Evolutionary conservation across 352 stramenopile genomes (phyloP).

Genomic region (Thalassiosira mediterranea): DNA sequence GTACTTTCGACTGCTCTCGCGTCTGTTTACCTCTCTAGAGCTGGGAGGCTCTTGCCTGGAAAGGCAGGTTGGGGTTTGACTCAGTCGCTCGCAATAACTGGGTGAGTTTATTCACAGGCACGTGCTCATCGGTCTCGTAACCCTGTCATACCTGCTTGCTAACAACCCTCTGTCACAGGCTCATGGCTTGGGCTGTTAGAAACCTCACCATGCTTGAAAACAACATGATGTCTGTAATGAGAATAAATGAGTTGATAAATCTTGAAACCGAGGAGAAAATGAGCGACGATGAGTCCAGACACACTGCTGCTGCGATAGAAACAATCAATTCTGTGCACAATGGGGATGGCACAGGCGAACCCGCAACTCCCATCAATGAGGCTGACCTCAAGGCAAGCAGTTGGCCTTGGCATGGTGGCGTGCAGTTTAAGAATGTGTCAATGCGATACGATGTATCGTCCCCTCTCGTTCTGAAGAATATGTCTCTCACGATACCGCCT

Average conservation of each 20-base stretch:
- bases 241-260: conserved; percentile 68
- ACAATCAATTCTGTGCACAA: no score
- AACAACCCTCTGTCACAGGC: no score
- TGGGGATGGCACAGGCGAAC: conserved; percentile 6
- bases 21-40: conserved; percentile 62
- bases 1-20: conserved; percentile 66
- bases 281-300: no score
- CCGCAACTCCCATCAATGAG: conserved; percentile 49
- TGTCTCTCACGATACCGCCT: conserved; percentile 59
- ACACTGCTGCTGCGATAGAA: no score
- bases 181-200: conserved; percentile 48
- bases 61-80: conserved; percentile 78
- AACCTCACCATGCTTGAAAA: conserved; percentile 57
- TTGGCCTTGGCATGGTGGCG: conserved; percentile 88
- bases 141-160: no score
- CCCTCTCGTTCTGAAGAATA: conserved; percentile 68
- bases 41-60: conserved; percentile 56
- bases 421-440: conserved; percentile 89
- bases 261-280: conserved; percentile 43
- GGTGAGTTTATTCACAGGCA: conserved; percentile 72
- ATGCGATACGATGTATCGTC: conserved; percentile 88
- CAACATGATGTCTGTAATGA: conserved; percentile 74
- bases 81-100: conserved; percentile 79
- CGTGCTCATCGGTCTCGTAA: conserved; percentile 45
- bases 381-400: conserved; percentile 45